These are phyloP conservation scores for Phoma herbarum DNA, from an alignment of 2,329 filamentous ascomycete species.

Conservation along the genomic window DNA sequence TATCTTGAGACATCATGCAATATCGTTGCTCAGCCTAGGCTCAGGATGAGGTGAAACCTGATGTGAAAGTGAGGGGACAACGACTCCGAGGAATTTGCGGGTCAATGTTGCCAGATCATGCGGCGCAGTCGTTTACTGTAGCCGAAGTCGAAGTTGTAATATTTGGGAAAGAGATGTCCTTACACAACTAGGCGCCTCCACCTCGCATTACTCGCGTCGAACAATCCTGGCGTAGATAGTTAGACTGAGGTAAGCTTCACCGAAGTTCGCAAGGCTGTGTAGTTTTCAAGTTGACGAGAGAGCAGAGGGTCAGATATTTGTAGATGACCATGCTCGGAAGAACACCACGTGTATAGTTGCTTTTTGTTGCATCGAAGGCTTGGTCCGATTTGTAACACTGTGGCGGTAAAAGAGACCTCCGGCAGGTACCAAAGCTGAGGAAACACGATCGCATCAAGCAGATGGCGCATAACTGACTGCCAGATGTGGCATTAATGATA, in stretches of 20 bases:
- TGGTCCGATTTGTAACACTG: slow-evolving; percentile 15
- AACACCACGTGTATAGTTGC: not conserved
- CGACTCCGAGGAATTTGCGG: not conserved
- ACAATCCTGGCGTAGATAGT: slow-evolving; percentile 1
- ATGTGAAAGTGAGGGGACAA: not conserved
- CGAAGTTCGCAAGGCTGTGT: not conserved
- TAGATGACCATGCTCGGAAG: not conserved
- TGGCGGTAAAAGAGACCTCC: slow-evolving; percentile 14
- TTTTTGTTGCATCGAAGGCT: slow-evolving; percentile 4
- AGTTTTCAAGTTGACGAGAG: not conserved
- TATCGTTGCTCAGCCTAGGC: not conserved
- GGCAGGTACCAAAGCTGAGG: slow-evolving; percentile 1
- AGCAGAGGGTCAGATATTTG: not conserved
- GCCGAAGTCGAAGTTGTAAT: not conserved
- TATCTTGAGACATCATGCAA: not conserved
- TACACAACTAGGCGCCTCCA: not conserved
- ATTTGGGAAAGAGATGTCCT: slow-evolving; percentile 14
- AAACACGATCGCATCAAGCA: slow-evolving; percentile 2
- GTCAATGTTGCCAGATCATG: slow-evolving; percentile 3
- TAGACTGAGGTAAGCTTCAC: not conserved
- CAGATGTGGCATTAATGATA: not conserved
- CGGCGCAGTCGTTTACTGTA: slow-evolving; percentile 11
- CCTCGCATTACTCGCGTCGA: not conserved
- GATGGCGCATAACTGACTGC: slow-evolving; percentile 2
- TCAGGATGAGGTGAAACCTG: not conserved